phyloP scores from a whole-genome alignment of 305 asterid species.

The Andrographis paniculata region DNA sequence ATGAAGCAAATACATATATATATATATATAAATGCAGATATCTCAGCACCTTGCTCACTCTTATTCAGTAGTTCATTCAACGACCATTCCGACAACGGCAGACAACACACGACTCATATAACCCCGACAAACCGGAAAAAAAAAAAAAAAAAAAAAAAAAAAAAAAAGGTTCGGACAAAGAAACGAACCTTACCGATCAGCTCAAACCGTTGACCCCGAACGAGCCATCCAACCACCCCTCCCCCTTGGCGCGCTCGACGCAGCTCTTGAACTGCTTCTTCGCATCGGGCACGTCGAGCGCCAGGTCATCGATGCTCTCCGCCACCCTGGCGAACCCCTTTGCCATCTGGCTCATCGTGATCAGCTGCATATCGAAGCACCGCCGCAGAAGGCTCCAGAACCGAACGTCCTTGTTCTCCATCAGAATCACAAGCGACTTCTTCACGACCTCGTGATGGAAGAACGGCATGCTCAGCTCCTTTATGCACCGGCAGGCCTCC shows the following conservation, averaged over 20 bases:
- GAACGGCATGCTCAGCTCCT: conserved; percentile 88
- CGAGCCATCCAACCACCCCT: conserved; percentile 75
- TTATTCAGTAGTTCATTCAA: no score
- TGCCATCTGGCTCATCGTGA: conserved; percentile 71
- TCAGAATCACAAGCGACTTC: conserved; percentile 49
- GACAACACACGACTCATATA: no score
- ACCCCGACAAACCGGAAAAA: no score
- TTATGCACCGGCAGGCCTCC: conserved; percentile 85
- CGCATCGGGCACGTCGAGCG: conserved; percentile 87
- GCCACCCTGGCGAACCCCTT: conserved; percentile 64
- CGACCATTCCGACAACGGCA: no score
- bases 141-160: no score
- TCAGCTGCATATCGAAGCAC: conserved; percentile 67
- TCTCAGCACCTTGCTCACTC: no score
- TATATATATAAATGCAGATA: no score
- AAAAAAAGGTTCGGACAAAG: no score
- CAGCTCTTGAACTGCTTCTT: conserved; percentile 43
- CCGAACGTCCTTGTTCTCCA: conserved; percentile 69
- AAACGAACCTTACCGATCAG: no score
- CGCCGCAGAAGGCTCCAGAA: conserved; percentile 53
- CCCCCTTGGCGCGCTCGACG: conserved; percentile 41
- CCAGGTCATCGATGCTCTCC: conserved; percentile 77
- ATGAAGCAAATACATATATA: no score
- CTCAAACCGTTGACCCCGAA: conserved; percentile 22
- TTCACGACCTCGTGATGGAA: conserved; percentile 92